Base-by-base conservation (phyloP, 192 early-diverging fungal genomes). In the Helicostylum pulchrum region DNA sequence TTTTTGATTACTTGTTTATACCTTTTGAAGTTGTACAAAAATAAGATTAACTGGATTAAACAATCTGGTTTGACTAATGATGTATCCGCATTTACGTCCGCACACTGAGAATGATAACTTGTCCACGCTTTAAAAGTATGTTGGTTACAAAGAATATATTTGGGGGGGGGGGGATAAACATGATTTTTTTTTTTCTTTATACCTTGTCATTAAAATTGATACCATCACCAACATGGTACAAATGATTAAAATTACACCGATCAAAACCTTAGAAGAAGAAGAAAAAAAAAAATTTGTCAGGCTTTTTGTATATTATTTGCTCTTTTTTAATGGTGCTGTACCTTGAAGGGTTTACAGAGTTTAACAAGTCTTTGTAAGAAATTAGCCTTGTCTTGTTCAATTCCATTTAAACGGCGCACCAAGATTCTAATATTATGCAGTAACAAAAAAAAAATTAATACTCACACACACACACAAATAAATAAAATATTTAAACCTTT, bases 1-100 rank as follows among this genome's bases (percentile, higher is more conserved):
- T 20, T 43, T 39, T 15, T 31, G 30, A 17, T 59, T 59, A 21
- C 19, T 59, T 43, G 17, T 19, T 50, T 62, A 58, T 67, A 79
- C 80, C 21, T 72, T 75, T 20, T 77, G 73, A 4, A 80, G 46
- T 43, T 67, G 63, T n/a, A 79, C 66, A 50, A 85, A 77, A 34
- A 81, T 68, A n/a, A 64, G 65, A 50, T 82, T 80, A 44, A 85
- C 60, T 2, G 83, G 83, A 66, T 85, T 83, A 26, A 77, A 75
- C 14, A 83, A 52, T 26, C 72, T 68, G 31, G 76, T 68, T 30
- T 72, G 73, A 2, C 67, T 75, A 9, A 78, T 62, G 39, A 80
- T 78, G 34, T 81, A 85, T 55, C 83, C 83, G 53, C 83, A 85
- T 47, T 71, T 57, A 19, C 71, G 67, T 1, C 81, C 81, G 44